These are phyloP conservation scores for Lolium rigidum DNA, from an alignment of 176 grass and related monocot species.

Conservation along the genomic window DNA sequence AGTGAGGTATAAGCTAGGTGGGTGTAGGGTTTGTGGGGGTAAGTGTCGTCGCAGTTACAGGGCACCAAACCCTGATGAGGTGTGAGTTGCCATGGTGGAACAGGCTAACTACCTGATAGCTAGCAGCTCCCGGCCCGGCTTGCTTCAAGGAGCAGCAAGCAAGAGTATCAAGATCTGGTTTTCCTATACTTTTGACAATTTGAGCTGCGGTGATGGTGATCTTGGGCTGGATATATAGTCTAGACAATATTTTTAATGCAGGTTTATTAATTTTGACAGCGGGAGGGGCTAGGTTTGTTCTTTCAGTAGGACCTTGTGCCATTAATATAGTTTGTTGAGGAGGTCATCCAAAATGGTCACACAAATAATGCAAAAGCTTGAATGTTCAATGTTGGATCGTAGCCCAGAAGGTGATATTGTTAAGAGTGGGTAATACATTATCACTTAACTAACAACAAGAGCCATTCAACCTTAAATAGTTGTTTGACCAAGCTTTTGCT, in stretches of 20 bases:
- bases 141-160: conserved; percentile 50
- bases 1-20: conserved; percentile 50
- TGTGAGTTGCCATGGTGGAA: conserved; percentile 64
- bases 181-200: conserved; percentile 35
- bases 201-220: conserved; percentile 39
- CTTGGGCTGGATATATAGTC: conserved; percentile 15
- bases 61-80: conserved; percentile 50
- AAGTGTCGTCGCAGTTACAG: conserved; percentile 45
- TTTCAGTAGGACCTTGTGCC: too few relatives aligned
- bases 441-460: neutral
- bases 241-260: neutral
- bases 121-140: conserved; percentile 40
- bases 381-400: neutral
- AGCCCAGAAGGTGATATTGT: neutral
- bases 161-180: conserved; percentile 15
- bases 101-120: conserved; percentile 39
- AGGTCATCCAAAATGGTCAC: neutral
- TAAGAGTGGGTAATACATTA: neutral
- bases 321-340: neutral
- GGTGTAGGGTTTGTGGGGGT: conserved; percentile 48
- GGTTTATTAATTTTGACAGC: neutral
- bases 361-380: neutral
- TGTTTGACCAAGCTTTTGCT: neutral
- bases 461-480: neutral
- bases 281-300: neutral